These are phyloP conservation scores for Panaeolus papilionaceus DNA, from an alignment of 768 basidiomycete species.

Conservation along the genomic window DNA sequence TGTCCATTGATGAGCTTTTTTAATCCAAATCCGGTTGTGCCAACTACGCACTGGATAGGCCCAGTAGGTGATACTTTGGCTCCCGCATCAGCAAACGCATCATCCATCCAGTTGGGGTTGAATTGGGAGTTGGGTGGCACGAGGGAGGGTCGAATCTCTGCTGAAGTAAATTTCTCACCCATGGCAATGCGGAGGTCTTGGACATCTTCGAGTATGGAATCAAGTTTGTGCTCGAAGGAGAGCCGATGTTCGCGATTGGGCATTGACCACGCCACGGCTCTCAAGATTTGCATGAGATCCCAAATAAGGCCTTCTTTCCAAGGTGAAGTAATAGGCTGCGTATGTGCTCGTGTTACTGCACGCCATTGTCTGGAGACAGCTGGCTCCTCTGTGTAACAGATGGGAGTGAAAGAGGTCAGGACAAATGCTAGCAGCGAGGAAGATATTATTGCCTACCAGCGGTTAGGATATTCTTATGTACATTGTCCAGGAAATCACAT, in stretches of 20 bases:
- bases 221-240: background rate
- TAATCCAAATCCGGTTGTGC: conserved; percentile 18
- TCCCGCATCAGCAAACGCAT: conserved; percentile 11
- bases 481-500: background rate
- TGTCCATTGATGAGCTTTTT: conserved; percentile 14
- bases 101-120: conserved; percentile 8
- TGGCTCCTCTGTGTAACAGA: background rate
- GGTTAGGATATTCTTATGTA: background rate
- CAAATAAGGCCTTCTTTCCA: conserved; percentile 14
- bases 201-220: background rate
- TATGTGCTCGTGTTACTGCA: conserved; percentile 6
- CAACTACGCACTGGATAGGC: conserved; percentile 8
- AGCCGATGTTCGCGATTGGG: background rate
- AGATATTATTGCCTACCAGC: background rate
- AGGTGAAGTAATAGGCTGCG: conserved; percentile 22
- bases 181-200: conserved; percentile 18
- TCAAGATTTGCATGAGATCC: conserved; percentile 9
- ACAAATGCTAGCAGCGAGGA: too few relatives aligned
- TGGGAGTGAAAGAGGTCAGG: too few relatives aligned
- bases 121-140: conserved; percentile 10
- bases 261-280: conserved; percentile 3
- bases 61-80: background rate
- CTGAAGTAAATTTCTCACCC: conserved; percentile 20
- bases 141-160: conserved; percentile 16
- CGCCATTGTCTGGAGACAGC: conserved; percentile 11